Base-by-base conservation (phyloP, 371 early-diverging fungal species). In the Furculomyces boomerangus region DNA sequence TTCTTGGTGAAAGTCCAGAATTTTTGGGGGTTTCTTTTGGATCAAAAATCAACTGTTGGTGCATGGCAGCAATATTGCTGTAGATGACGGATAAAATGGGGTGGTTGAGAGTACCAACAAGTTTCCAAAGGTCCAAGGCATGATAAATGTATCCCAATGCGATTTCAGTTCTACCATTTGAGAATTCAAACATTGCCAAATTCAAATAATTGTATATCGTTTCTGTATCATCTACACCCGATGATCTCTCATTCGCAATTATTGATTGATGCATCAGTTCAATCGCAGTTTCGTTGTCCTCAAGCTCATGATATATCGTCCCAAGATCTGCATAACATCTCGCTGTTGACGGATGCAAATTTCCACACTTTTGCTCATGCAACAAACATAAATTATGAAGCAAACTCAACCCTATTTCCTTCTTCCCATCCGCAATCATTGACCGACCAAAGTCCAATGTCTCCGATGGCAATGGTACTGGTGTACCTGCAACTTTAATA, bases 341-440 rank as follows among this genome's bases (percentile, higher is more conserved):
- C 27, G 81, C 85, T 1, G 89, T 87, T 54, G 88, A 88, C 0
- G 88, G 80, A 61, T 91, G 91, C 57, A 94, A 63, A 61, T 85
- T 85, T 25, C 93, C 93, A 63, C 81, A 89, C 1, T 83, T 81
- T 64, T 92, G 92, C 68, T 94, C 95, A 64, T 85, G 89, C 46
- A 93, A 68, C 2, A 86, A 71, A 55, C 86, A 66, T 13, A 91
- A 83, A 66, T 94, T 91, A 28, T 78, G 60, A 61, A 90, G 63
- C 30, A 92, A 67, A 61, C 91, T 92, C 49, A 88, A 58, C 24
- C 89, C 90, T 46, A 83, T 58, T 56, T 80, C 75, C 41, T 77
- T 74, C 43, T 86, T 82, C 7, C 88, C 88, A 63, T 89, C 84
- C 18, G 84, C 75, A 55, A 93, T 64, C 52, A 51, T 28, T 3